Evolutionary conservation across 2,329 filamentous ascomycete species (phyloP).

Genomic region (Dendrostoma leiphaemia): DNA sequence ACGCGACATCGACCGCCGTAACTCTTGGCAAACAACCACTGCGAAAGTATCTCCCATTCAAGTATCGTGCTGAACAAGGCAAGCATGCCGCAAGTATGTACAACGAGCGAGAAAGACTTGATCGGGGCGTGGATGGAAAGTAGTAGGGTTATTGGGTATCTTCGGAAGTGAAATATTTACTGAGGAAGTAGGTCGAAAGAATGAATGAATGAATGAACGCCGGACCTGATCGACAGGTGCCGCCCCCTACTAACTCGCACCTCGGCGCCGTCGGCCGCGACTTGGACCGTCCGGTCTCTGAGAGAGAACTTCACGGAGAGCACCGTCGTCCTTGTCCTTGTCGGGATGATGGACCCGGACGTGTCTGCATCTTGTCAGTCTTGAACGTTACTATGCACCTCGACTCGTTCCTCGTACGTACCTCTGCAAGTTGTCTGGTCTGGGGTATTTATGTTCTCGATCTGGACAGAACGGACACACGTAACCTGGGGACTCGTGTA

Average conservation of each 20-base stretch:
- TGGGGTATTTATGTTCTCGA: slow-evolving; percentile 88
- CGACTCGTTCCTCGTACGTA: slow-evolving; percentile 49
- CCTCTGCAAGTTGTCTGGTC: slow-evolving; percentile 95
- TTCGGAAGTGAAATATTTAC: slow-evolving; percentile 16
- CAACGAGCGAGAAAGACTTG: slow-evolving; percentile 13
- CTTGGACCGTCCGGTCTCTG: slow-evolving; percentile 82
- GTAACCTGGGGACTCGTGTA: slow-evolving; percentile 92
- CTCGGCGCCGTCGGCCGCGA: slow-evolving; percentile 73
- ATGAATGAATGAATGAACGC: neutral
- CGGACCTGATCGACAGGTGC: neutral
- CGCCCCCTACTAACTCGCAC: slow-evolving; percentile 25
- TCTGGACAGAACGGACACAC: slow-evolving; percentile 95
- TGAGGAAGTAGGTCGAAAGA: neutral
- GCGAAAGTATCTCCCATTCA: neutral
- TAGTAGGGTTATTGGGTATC: slow-evolving; percentile 11
- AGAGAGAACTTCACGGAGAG: slow-evolving; percentile 77
- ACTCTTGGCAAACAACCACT: neutral
- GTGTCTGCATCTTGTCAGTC: slow-evolving; percentile 57
- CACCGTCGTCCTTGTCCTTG: slow-evolving; percentile 82
- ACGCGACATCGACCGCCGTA: neutral
- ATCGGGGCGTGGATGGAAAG: neutral
- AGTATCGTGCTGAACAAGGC: neutral
- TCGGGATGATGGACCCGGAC: slow-evolving; percentile 90
- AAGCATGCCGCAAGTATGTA: slow-evolving; percentile 5
- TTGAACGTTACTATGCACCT: too few species aligned